These are phyloP conservation scores for Davidsoniella virescens DNA, from an alignment of 2,329 filamentous ascomycete genomes.

Conservation along the genomic window DNA sequence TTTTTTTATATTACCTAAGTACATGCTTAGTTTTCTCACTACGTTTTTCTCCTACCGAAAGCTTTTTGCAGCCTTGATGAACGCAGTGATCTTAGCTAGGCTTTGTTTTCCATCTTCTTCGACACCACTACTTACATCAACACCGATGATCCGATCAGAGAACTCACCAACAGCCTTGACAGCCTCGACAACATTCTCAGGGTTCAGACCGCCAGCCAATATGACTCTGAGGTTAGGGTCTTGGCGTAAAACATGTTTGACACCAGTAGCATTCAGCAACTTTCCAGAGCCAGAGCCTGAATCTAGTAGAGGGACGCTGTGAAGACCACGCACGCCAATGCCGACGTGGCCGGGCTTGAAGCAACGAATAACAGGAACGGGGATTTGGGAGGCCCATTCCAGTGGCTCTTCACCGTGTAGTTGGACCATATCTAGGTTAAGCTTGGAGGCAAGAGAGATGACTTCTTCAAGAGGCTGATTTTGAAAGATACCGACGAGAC, in stretches of 20 bases:
- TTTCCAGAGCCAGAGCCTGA: slow-evolving; percentile 74
- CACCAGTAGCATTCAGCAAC: slow-evolving; percentile 53
- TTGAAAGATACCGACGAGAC: slow-evolving; percentile 86
- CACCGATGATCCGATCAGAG: slow-evolving; percentile 51
- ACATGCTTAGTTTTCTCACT: background rate
- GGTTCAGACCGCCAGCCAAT: slow-evolving; percentile 70
- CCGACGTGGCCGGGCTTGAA: slow-evolving; percentile 66
- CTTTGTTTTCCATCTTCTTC: slow-evolving; percentile 72
- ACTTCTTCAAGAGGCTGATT: slow-evolving; percentile 77
- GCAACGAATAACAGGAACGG: slow-evolving; percentile 76
- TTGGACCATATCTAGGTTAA: slow-evolving; percentile 77
- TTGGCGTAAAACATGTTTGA: slow-evolving; percentile 47
- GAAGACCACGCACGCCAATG: slow-evolving; percentile 60
- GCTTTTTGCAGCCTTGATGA: slow-evolving; percentile 59
- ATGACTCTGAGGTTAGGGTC: slow-evolving; percentile 61
- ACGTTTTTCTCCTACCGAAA: slow-evolving; percentile 24
- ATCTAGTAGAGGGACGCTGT: slow-evolving; percentile 71
- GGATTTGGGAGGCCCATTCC: slow-evolving; percentile 80
- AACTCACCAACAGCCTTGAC: slow-evolving; percentile 44
- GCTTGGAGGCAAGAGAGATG: slow-evolving; percentile 56
- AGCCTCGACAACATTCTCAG: slow-evolving; percentile 57
- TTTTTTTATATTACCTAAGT: background rate
- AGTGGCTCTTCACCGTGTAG: slow-evolving; percentile 83
- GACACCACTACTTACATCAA: slow-evolving; percentile 91
- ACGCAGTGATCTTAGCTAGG: slow-evolving; percentile 62